A percentile compares a stretch with the other conserved stretches of the same genome.
Evolutionary conservation across 129 eudicot genomes (phyloP).

Genomic region (Helichrysum umbraculigerum): DNA sequence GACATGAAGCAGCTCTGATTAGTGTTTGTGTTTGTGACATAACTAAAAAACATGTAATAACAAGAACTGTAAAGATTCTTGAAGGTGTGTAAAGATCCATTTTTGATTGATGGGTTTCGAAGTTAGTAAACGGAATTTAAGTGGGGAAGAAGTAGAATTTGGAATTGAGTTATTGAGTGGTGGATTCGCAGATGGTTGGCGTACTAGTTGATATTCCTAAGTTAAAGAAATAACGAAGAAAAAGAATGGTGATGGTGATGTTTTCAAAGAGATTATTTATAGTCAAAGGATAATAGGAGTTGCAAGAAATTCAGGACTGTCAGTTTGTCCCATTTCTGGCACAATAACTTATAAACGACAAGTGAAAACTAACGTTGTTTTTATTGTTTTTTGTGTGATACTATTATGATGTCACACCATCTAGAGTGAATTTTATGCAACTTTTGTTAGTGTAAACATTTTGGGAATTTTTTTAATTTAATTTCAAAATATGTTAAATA

Average conservation of each 20-base stretch:
- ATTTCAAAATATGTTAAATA: too few relatives aligned
- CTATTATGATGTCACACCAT: too few relatives aligned
- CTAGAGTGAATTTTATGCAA: background rate
- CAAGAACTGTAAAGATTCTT: background rate
- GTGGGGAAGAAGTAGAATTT: slow-evolving; percentile 1
- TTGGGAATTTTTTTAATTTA: too few relatives aligned
- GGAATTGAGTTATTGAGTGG: background rate
- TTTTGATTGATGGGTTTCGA: slow-evolving; percentile 13
- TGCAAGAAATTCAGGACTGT: background rate
- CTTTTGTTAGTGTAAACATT: background rate
- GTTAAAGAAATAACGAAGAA: background rate
- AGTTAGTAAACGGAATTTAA: background rate
- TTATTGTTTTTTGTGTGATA: background rate
- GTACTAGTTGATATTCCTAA: background rate
- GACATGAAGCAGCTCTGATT: slow-evolving; percentile 44
- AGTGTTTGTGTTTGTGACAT: background rate
- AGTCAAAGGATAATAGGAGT: slow-evolving; percentile 15
- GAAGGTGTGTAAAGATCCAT: background rate
- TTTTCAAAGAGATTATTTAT: slow-evolving; percentile 4
- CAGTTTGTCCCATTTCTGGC: background rate
- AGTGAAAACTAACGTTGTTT: slow-evolving; percentile 7
- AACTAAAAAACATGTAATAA: background rate
- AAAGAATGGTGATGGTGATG: slow-evolving; percentile 18
- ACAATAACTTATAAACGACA: background rate
- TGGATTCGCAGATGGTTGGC: background rate